Evolutionary conservation across 371 early-diverging fungal genomes (phyloP), one percentile per base, ranked within the genome.

Genomic region (Coelomomyces lativittatus): DNA sequence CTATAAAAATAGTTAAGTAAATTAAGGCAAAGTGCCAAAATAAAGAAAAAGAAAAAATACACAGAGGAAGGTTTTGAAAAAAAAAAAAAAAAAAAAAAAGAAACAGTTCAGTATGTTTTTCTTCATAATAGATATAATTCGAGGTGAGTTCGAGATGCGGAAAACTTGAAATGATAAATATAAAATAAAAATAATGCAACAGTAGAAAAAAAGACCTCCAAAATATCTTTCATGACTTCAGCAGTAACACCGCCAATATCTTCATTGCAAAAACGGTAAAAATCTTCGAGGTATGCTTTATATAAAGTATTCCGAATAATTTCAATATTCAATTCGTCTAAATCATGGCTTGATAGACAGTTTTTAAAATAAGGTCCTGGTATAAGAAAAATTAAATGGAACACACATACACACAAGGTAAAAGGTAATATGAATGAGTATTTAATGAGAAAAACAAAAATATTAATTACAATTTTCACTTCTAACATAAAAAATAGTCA

Each of bases 311-410:
- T 95, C 53, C 97, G 79, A 55, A 97, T 97, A 49, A 97, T 92
- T 60, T 97, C 96, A 66, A 95, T 92, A 62, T 97, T 92, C 62
- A 93, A 73, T 62, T 95, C 96, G 60, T 97, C 91, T 50, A 97
- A 66, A 62, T 97, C 97, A 51, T 89, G 84, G 23, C 95, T 91
- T 23, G 86, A 86, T 26, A 93, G 66, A 54, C 92, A 96, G 58
- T 91, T 86, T 53, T 83, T 81, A 62, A 97, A 97, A 60, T 97
- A 97, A 37, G 90, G 88, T 4, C 95, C 97, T 82, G 52, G n/a
- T n/a, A n/a, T n/a, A n/a, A n/a, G n/a, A n/a, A n/a, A n/a, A n/a
- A n/a, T n/a, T n/a, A n/a, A n/a, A n/a, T n/a, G n/a, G n/a, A n/a
- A n/a, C n/a, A n/a, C n/a, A n/a, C n/a, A n/a, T n/a, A n/a, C n/a